These are phyloP conservation scores for Paramecium caudatum DNA, from an alignment of 73 alveolate species.

Conservation along the genomic window DNA sequence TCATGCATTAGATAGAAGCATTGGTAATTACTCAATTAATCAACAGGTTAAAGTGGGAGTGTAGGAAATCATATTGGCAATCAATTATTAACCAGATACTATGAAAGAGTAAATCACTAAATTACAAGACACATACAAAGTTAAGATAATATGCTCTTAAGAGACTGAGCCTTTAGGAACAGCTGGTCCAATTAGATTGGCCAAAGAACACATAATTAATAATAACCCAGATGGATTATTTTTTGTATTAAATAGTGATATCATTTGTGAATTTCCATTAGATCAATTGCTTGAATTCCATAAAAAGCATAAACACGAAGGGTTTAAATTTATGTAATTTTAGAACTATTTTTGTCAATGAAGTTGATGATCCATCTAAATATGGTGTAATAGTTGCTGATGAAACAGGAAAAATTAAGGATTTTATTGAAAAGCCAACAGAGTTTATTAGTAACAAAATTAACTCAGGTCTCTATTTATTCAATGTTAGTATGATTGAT, in stretches of 20 bases:
- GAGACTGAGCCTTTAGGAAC: conserved; percentile 89
- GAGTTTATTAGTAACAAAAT: conserved; percentile 94
- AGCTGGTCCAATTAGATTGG: conserved; percentile 98
- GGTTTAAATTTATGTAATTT: conserved; percentile 71
- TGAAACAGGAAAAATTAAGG: conserved; percentile 87
- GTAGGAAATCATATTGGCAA: conserved; percentile 93
- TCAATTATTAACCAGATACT: conserved; percentile 91
- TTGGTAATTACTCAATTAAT: conserved; percentile 75
- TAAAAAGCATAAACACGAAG: conserved; percentile 95
- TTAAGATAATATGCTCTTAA: conserved; percentile 86
- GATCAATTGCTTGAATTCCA: conserved; percentile 94
- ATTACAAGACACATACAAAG: conserved; percentile 77
- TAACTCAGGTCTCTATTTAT: conserved; percentile 97
- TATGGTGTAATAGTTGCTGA: conserved; percentile 97
- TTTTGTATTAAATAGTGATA: conserved; percentile 97
- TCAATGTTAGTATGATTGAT: conserved; percentile 90
- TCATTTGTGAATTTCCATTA: conserved; percentile 97
- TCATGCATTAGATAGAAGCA: conserved; percentile 93
- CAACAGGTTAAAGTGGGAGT: conserved; percentile 91
- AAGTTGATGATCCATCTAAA: conserved; percentile 97
- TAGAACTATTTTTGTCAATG: conserved; percentile 79
- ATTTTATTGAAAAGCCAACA: conserved; percentile 96
- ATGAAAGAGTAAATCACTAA: conserved; percentile 81
- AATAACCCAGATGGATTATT: conserved; percentile 89
- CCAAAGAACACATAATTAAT: conserved; percentile 88